These are phyloP conservation scores for Cornus florida DNA, from an alignment of 148 eudicot genomes.

Conservation along the genomic window DNA sequence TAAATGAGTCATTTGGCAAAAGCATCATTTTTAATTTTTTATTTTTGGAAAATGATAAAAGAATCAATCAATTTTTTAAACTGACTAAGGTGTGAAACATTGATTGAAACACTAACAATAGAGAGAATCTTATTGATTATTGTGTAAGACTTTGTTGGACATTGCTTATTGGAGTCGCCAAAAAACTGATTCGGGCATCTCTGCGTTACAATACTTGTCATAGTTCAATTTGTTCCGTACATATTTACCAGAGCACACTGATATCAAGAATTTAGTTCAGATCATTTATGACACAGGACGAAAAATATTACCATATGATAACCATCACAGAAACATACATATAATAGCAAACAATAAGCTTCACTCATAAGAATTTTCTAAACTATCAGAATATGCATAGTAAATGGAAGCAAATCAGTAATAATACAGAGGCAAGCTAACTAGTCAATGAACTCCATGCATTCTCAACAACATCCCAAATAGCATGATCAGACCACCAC, in stretches of 20 bases:
- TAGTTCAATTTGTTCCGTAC: not conserved
- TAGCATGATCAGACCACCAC: not conserved
- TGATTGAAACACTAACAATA: too few species aligned
- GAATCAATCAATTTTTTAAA: too few species aligned
- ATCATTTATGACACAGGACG: not conserved
- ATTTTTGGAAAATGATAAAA: too few species aligned
- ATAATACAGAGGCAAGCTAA: not conserved
- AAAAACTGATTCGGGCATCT: too few species aligned
- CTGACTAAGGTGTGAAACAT: too few species aligned
- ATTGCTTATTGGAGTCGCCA: too few species aligned
- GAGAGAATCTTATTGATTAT: too few species aligned
- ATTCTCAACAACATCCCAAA: not conserved
- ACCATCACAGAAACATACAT: not conserved
- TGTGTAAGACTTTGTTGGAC: too few species aligned
- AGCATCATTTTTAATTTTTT: not conserved
- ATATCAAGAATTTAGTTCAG: not conserved
- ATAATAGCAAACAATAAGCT: not conserved
- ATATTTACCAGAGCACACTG: not conserved
- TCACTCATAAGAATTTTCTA: not conserved
- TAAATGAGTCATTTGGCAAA: not conserved
- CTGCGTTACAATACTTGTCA: too few species aligned
- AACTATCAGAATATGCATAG: not conserved
- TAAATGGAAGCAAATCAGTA: not conserved
- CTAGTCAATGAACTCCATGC: not conserved
- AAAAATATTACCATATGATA: not conserved